Percentiles rank a stretch among this genome's conserved stretches.
Conservation (phyloP, 345 rosid species). For the Euphorbia lathyris region DNA sequence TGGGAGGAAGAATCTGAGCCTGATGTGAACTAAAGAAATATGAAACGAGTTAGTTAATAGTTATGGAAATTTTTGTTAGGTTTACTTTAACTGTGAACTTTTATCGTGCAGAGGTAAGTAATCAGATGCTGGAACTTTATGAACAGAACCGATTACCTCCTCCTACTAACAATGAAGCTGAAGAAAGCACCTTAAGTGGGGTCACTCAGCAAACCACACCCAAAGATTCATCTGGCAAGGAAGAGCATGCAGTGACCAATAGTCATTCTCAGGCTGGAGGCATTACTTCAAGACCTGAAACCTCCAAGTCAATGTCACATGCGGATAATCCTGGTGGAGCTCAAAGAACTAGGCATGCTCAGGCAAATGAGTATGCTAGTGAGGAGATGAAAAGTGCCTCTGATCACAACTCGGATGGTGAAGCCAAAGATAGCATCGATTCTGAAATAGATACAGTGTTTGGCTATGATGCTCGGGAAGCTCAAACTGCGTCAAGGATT, state of each 20-base stretch:
- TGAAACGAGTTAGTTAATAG: background rate
- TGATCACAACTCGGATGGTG: slow-evolving; percentile 13
- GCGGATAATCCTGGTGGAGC: slow-evolving; percentile 17
- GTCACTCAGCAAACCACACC: slow-evolving; percentile 4
- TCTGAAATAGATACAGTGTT: slow-evolving; percentile 8
- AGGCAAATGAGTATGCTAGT: slow-evolving; percentile 12
- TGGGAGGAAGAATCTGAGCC: background rate
- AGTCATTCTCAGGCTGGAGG: slow-evolving; percentile 15
- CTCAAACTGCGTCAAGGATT: slow-evolving; percentile 1
- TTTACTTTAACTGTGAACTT: background rate
- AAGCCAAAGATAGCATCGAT: slow-evolving; percentile 10
- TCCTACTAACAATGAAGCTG: slow-evolving; percentile 21
- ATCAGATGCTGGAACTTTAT: slow-evolving; percentile 33
- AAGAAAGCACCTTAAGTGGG: slow-evolving; percentile 23
- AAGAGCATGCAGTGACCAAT: slow-evolving; percentile 15
- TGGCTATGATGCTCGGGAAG: slow-evolving; percentile 6
- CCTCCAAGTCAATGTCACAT: slow-evolving; percentile 8
- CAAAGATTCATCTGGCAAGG: slow-evolving; percentile 23
- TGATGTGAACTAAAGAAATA: background rate
- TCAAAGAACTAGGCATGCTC: slow-evolving; percentile 13
- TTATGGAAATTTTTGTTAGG: background rate
- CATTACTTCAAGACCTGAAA: slow-evolving; percentile 13
- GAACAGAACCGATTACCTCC: slow-evolving; percentile 27
- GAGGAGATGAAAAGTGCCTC: slow-evolving; percentile 19
- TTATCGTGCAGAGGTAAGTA: slow-evolving; percentile 29